A percentile compares a stretch with the other conserved stretches of the same genome.
These are phyloP conservation scores for Xerocomellus amylosporus DNA, from an alignment of 768 basidiomycete species.

Conservation along the genomic window DNA sequence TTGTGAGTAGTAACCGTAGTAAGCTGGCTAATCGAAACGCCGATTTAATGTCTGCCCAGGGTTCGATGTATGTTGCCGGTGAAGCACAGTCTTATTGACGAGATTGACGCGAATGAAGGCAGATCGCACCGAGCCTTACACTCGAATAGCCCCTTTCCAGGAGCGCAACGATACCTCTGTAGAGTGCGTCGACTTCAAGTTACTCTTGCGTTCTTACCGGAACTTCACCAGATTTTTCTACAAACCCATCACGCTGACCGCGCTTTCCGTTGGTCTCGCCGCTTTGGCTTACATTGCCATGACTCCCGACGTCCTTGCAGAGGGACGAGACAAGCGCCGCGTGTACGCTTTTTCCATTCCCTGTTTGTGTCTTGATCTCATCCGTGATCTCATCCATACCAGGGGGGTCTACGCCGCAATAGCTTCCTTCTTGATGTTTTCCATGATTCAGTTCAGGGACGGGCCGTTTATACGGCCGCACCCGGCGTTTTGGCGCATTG, in stretches of 20 bases:
- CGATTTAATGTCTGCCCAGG: slow-evolving; percentile 41
- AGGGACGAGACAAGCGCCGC: slow-evolving; percentile 77
- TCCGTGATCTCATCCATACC: slow-evolving; percentile 15
- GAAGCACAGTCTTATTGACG: slow-evolving; percentile 7
- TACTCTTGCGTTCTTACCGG: slow-evolving; percentile 1
- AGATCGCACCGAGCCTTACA: slow-evolving; percentile 80
- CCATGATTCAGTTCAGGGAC: slow-evolving; percentile 86
- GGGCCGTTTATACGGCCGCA: slow-evolving; percentile 88
- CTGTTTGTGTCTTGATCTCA: neutral
- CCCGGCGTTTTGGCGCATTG: slow-evolving; percentile 80
- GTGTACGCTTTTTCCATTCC: slow-evolving; percentile 50
- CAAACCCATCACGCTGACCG: slow-evolving; percentile 77
- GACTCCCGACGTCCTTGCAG: slow-evolving; percentile 79
- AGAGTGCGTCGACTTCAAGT: slow-evolving; percentile 49
- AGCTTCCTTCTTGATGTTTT: slow-evolving; percentile 73
- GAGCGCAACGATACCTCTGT: slow-evolving; percentile 79
- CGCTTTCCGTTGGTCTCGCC: slow-evolving; percentile 62
- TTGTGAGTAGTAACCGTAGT: slow-evolving; percentile 58
- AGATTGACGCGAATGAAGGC: slow-evolving; percentile 47
- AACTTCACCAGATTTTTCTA: slow-evolving; percentile 72
- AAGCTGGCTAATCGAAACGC: neutral
- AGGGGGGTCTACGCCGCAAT: slow-evolving; percentile 79
- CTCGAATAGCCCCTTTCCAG: slow-evolving; percentile 79
- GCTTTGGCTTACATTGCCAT: slow-evolving; percentile 79
- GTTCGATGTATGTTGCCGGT: slow-evolving; percentile 70